Percentiles rank a stretch among this genome's conserved stretches.
Evolutionary conservation across 2,329 filamentous ascomycete species (phyloP).

Genomic region (Fusarium circinatum): DNA sequence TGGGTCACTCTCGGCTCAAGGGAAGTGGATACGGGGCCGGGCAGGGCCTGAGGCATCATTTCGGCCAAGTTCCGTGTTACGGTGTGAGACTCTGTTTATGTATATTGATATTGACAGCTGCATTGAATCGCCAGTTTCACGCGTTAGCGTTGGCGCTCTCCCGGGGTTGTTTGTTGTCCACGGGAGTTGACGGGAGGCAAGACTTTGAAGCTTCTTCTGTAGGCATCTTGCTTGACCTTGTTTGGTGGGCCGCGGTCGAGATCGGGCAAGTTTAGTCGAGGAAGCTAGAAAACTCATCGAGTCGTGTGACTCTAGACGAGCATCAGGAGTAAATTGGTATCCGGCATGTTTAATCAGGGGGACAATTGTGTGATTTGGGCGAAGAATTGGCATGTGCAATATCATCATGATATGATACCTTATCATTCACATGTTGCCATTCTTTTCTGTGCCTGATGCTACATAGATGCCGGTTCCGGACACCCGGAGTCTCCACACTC

Average conservation of each 20-base stretch:
- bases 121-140: constrained; percentile 12
- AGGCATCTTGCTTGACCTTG: neutral
- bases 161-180: neutral
- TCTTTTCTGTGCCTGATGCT: constrained; percentile 21
- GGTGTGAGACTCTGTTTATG: constrained; percentile 5
- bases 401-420: neutral
- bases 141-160: neutral
- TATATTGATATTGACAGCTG: neutral
- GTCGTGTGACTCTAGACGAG: constrained; percentile 19
- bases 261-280: constrained; percentile 17
- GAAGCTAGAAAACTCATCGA: constrained; percentile 6
- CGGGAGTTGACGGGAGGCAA: constrained; percentile 16
- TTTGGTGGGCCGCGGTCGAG: neutral
- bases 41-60: constrained; percentile 25
- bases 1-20: constrained; percentile 29
- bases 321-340: neutral
- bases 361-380: neutral
- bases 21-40: constrained; percentile 16
- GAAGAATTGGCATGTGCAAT: neutral
- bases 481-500: constrained; percentile 26
- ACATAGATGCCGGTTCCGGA: neutral
- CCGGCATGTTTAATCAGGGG: neutral
- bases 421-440: neutral
- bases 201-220: neutral
- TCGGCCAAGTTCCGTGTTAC: constrained; percentile 32